Conservation (phyloP, 23 red algal species). For the Gracilaria domingensis region DNA sequence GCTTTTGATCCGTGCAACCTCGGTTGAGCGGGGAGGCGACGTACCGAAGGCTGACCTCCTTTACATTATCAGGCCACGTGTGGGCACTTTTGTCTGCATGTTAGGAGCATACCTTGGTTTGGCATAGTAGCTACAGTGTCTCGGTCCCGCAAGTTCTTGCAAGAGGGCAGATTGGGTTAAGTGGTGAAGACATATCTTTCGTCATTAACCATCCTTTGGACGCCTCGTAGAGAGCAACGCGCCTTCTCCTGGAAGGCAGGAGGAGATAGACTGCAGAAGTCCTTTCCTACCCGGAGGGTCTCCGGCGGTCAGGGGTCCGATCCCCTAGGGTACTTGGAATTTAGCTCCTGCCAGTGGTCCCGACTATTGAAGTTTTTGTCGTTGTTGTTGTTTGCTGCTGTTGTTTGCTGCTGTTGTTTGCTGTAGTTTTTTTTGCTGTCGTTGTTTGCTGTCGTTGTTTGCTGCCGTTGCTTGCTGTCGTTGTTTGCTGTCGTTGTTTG, state of each 20-base stretch:
- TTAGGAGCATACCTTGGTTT: slow-evolving; percentile 3
- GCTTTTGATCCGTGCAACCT: slow-evolving; percentile 15
- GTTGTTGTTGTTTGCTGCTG: too few relatives aligned
- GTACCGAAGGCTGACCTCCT: slow-evolving; percentile 5
- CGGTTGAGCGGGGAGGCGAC: not conserved
- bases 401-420: too few relatives aligned
- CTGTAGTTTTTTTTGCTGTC: too few relatives aligned
- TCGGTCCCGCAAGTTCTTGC: not conserved
- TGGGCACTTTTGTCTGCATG: not conserved
- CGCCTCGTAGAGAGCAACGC: not conserved
- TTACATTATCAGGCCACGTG: not conserved
- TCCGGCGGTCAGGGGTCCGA: not conserved
- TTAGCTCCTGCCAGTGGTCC: not conserved
- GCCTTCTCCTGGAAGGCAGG: not conserved
- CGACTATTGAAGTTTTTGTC: not conserved
- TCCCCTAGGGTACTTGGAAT: not conserved
- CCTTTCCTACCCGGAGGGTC: not conserved
- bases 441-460: too few relatives aligned
- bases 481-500: not conserved
- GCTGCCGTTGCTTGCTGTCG: not conserved
- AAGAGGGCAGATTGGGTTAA: not conserved
- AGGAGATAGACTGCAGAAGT: not conserved
- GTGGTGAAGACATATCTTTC: slow-evolving; percentile 10
- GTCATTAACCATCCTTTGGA: not conserved
- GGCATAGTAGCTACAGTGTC: slow-evolving; percentile 3